Evolutionary conservation across 345 rosid species (phyloP).

Genomic region (Firmiana major): DNA sequence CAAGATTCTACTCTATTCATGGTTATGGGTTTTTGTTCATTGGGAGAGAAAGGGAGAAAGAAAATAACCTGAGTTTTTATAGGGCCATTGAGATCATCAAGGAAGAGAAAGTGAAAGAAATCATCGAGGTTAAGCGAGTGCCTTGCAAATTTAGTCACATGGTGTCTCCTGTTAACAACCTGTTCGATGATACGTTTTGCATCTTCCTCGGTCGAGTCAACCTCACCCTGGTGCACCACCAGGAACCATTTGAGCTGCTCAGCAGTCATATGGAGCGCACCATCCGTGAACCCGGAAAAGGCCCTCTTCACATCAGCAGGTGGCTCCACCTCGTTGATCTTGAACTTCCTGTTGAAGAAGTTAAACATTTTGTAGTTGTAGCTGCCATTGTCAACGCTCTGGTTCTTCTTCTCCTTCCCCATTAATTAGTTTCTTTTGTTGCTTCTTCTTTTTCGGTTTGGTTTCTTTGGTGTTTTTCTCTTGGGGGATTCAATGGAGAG

Average conservation of each 20-base stretch:
- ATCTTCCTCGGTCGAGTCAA: slow-evolving; percentile 34
- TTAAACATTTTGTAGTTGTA: slow-evolving; percentile 65
- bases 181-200: slow-evolving; percentile 55
- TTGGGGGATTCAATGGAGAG: background rate
- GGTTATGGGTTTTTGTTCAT: background rate
- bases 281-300: slow-evolving; percentile 45
- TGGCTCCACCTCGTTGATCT: slow-evolving; percentile 62
- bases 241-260: slow-evolving; percentile 60
- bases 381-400: slow-evolving; percentile 31
- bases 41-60: slow-evolving; percentile 14
- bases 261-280: slow-evolving; percentile 39
- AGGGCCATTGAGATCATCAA: slow-evolving; percentile 48
- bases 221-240: slow-evolving; percentile 49
- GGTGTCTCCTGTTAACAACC: slow-evolving; percentile 42
- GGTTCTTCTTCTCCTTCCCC: slow-evolving; percentile 30
- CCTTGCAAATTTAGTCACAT: slow-evolving; percentile 31
- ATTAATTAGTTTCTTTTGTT: slow-evolving; percentile 1
- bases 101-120: slow-evolving; percentile 45
- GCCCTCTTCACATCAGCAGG: slow-evolving; percentile 64
- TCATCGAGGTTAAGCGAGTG: slow-evolving; percentile 57
- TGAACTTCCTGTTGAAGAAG: slow-evolving; percentile 76
- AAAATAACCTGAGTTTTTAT: slow-evolving; percentile 30
- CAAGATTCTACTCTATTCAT: background rate
- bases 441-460: background rate
- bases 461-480: background rate